These are phyloP conservation scores for Fusarium pseudocircinatum DNA, from an alignment of 2,329 filamentous ascomycete species.

Conservation along the genomic window DNA sequence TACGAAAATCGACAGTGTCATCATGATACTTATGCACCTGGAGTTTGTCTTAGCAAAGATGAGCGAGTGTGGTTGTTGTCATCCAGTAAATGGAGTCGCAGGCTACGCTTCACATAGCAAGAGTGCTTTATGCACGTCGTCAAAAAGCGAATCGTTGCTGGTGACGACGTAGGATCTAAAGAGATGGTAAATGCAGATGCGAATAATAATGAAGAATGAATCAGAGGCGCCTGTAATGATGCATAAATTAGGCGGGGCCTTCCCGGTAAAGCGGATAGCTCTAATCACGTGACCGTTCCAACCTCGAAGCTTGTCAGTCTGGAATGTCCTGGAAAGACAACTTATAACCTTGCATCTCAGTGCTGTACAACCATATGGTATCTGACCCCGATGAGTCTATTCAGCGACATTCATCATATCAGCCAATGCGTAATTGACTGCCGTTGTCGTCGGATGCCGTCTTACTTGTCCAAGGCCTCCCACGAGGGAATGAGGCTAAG, in stretches of 20 bases:
- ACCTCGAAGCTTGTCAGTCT: neutral
- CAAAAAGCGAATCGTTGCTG: conserved; percentile 1
- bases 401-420: no score
- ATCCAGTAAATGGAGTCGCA: conserved; percentile 19
- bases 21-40: conserved; percentile 54
- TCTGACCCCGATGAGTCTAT: neutral
- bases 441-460: neutral
- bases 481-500: conserved; percentile 31
- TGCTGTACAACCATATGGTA: neutral
- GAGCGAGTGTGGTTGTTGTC: conserved; percentile 2
- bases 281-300: conserved; percentile 5
- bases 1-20: conserved; percentile 46
- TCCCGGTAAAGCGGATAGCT: neutral
- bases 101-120: conserved; percentile 37
- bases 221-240: conserved; percentile 29
- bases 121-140: conserved; percentile 19
- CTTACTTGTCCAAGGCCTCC: conserved; percentile 19
- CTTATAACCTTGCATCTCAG: neutral
- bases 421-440: no score
- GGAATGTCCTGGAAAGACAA: neutral
- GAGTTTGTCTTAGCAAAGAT: conserved; percentile 46
- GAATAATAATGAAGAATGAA: conserved; percentile 15
- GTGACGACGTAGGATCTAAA: neutral
- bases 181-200: conserved; percentile 5
- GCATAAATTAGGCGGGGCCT: conserved; percentile 14